Percentiles rank a stretch among this genome's conserved stretches.
Evolutionary conservation across 768 basidiomycete genomes (phyloP).

Genomic region (Phaeolepiota aurea): DNA sequence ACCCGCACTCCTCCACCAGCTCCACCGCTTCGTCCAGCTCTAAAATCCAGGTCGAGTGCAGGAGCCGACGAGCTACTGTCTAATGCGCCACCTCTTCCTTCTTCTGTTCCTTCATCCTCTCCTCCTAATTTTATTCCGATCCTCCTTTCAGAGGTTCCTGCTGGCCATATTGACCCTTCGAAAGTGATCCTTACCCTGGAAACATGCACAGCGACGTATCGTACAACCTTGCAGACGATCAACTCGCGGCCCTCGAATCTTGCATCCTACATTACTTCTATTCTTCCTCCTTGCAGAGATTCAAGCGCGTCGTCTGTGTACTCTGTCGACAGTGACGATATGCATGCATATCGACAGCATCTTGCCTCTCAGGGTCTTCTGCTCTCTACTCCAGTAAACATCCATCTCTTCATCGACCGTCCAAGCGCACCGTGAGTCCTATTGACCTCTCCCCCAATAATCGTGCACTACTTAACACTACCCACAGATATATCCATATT

Average conservation of each 20-base stretch:
- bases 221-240: slow-evolving; percentile 61
- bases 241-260: slow-evolving; percentile 63
- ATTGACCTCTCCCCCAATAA: no score
- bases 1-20: slow-evolving; percentile 19
- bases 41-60: slow-evolving; percentile 28
- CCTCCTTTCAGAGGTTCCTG: slow-evolving; percentile 51
- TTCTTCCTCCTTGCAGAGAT: slow-evolving; percentile 28
- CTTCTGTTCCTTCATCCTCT: slow-evolving; percentile 29
- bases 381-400: slow-evolving; percentile 30
- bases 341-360: slow-evolving; percentile 55
- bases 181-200: slow-evolving; percentile 66
- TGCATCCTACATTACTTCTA: slow-evolving; percentile 42
- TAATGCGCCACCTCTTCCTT: slow-evolving; percentile 42
- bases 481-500: slow-evolving; percentile 60
- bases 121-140: slow-evolving; percentile 59
- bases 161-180: slow-evolving; percentile 39
- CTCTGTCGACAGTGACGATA: slow-evolving; percentile 41
- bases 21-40: slow-evolving; percentile 27
- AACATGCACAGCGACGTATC: slow-evolving; percentile 58
- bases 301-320: slow-evolving; percentile 48
- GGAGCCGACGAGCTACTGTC: slow-evolving; percentile 30
- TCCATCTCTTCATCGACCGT: slow-evolving; percentile 76
- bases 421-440: slow-evolving; percentile 73
- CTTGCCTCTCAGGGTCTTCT: slow-evolving; percentile 53
- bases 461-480: no score